These are phyloP conservation scores for Magnusiomyces sp. DNA, from an alignment of 1,139 yeast genomes.

Conservation along the genomic window DNA sequence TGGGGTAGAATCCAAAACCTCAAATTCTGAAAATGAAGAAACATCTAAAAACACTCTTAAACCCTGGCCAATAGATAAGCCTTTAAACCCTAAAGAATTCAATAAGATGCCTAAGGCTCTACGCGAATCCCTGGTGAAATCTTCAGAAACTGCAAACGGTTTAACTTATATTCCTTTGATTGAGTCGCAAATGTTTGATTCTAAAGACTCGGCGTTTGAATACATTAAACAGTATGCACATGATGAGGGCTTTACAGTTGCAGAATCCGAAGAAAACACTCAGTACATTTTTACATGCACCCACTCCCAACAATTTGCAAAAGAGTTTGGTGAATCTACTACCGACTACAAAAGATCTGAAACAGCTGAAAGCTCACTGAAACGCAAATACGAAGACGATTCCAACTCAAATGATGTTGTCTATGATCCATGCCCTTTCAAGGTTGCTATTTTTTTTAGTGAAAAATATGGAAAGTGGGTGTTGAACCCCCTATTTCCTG, in stretches of 20 bases:
- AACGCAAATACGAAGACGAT: conserved; percentile 1
- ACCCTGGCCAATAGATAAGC: conserved; percentile 13
- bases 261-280: neutral
- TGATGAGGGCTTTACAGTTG: conserved; percentile 10
- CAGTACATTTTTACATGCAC: neutral
- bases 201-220: conserved; percentile 1
- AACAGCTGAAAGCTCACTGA: neutral
- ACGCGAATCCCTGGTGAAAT: conserved; percentile 7
- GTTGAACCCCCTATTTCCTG: conserved; percentile 4
- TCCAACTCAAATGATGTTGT: too few species aligned
- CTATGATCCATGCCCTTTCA: conserved; percentile 8
- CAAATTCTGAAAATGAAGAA: neutral
- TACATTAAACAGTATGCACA: conserved; percentile 6
- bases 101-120: conserved; percentile 6
- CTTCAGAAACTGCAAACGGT: conserved; percentile 12
- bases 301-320: neutral
- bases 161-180: conserved; percentile 10
- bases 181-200: conserved; percentile 5
- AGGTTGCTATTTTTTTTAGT: conserved; percentile 2
- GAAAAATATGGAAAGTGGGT: conserved; percentile 2
- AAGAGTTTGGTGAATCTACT: neutral
- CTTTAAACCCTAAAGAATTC: conserved; percentile 7
- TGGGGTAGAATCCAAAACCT: neutral
- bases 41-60: neutral
- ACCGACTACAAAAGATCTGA: neutral